Conservation (phyloP, 345 rosid genomes). For the Psidium guajava region DNA sequence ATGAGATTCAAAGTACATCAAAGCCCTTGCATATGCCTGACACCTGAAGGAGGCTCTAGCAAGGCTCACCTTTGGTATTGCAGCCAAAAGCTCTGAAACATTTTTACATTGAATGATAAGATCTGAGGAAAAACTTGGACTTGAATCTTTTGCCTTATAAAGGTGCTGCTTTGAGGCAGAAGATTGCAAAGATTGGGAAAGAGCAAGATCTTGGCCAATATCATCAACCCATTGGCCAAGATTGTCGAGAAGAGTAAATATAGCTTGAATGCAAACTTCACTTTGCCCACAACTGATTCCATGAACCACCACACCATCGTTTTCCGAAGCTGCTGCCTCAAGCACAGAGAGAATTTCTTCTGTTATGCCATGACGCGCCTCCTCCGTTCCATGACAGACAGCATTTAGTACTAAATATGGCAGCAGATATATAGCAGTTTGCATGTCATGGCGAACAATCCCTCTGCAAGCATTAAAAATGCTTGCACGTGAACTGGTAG, state of each 20-base stretch:
- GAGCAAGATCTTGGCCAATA: conserved; percentile 73
- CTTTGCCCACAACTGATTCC: conserved; percentile 54
- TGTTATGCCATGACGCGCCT: conserved; percentile 72
- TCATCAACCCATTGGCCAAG: conserved; percentile 99
- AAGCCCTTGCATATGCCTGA: conserved; percentile 91
- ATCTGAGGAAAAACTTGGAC: conserved; percentile 25
- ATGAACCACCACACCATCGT: conserved; percentile 44
- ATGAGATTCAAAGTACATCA: conserved; percentile 94
- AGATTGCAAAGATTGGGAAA: conserved; percentile 49
- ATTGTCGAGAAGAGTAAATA: conserved; percentile 93
- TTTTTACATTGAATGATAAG: conserved; percentile 74
- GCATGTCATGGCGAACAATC: conserved; percentile 97
- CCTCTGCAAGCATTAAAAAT: conserved; percentile 92
- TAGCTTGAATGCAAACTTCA: conserved; percentile 94
- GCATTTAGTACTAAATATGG: conserved; percentile 85
- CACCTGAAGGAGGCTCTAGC: conserved; percentile 87
- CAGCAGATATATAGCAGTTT: conserved; percentile 73
- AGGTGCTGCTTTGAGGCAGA: conserved; percentile 50
- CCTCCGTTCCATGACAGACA: conserved; percentile 81
- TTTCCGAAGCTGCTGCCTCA: conserved; percentile 76
- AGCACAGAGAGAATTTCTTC: conserved; percentile 86
- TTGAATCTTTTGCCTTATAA: conserved; percentile 51
- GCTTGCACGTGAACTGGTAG: conserved; percentile 76
- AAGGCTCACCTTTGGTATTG: conserved; percentile 80
- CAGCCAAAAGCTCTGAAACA: conserved; percentile 76